Conservation (phyloP, 176 grass and related monocot species). For the Raddia distichophylla region DNA sequence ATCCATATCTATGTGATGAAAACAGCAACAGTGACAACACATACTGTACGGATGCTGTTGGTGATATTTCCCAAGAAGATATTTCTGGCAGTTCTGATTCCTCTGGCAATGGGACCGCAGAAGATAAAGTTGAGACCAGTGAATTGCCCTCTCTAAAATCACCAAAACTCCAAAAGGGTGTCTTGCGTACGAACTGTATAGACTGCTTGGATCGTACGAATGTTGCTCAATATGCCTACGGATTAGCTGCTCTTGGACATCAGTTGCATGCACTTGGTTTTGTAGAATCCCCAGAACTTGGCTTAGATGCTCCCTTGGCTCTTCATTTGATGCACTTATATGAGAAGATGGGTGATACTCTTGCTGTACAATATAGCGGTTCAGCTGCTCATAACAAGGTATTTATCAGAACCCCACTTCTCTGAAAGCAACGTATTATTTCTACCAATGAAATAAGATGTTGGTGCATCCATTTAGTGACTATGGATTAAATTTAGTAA, state of each 20-base stretch:
- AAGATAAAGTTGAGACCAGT: constrained; percentile 58
- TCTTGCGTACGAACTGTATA: constrained; percentile 92
- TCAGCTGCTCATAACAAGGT: constrained; percentile 99
- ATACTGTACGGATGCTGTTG: constrained; percentile 51
- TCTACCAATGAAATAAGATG: neutral
- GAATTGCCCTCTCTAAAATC: constrained; percentile 44
- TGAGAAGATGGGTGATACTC: constrained; percentile 88
- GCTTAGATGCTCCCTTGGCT: constrained; percentile 73
- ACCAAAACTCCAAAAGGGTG: constrained; percentile 75
- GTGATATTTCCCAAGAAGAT: constrained; percentile 68
- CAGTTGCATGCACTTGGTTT: constrained; percentile 70
- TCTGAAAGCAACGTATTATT: neutral
- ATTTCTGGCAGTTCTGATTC: constrained; percentile 57
- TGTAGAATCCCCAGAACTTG: constrained; percentile 60
- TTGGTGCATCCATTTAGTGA: constrained; percentile 24
- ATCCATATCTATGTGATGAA: constrained; percentile 55
- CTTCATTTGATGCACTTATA: constrained; percentile 86
- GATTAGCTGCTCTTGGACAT: constrained; percentile 87
- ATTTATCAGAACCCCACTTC: constrained; percentile 6
- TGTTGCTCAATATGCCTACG: constrained; percentile 93
- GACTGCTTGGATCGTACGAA: constrained; percentile 98
- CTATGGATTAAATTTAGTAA: constrained; percentile 9
- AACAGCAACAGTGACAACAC: constrained; percentile 64
- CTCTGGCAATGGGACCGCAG: constrained; percentile 56
- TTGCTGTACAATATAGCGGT: constrained; percentile 88